Base-by-base conservation (phyloP, 1,284 basidiomycete species). In the Rhodotorula sp. region DNA sequence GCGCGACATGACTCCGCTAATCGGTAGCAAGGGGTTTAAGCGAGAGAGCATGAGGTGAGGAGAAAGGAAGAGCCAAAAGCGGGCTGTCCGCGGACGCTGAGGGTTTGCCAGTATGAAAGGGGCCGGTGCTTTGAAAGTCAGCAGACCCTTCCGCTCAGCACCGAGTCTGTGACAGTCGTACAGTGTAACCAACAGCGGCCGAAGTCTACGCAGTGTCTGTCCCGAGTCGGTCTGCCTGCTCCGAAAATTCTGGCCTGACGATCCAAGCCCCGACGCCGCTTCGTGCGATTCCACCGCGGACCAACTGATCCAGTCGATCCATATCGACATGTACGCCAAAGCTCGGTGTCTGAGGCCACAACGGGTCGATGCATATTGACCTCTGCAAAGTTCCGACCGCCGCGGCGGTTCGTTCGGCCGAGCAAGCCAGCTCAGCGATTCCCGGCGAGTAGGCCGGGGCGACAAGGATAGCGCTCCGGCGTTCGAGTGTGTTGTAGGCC, bases 241-340 rank as follows among this genome's bases (percentile, higher is more conserved):
- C 28, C 54, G 26, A 12, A 10, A 18, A 18, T 28, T 16, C 21
- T 47, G 50, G 5, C 38, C 26, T 61, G 21, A 68, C 59, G 12
- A 19, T 10, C 66, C 66, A 71, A 3, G 66, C 60, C 1, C 66
- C 66, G 3, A 71, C 34, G 0, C 66, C 60, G 5, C 31, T 28
- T 48, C 5, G 18, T n/a, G 62, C 64, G 56, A 3, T 48, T 38
- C 26, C 28, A 10, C 0, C 12, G 18, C 60, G 38, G 8, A 15
- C 3, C 50, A 34, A 58, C 8, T 71, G 58, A 4, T 26, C 65
- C 12, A 75, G 23, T 18, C 67, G 16, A 28, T 75, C 74, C 74
- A 69, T 75, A 52, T 75, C 74, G 34, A 73, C 31, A 18, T 75
- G 74, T 8, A 74, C 56, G 5, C 62, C 70, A 21, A 60, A 66